Evolutionary conservation across 2,329 filamentous ascomycete genomes (phyloP), one percentile per base, ranked within the genome.

Genomic region (Nectriaceae sp.): DNA sequence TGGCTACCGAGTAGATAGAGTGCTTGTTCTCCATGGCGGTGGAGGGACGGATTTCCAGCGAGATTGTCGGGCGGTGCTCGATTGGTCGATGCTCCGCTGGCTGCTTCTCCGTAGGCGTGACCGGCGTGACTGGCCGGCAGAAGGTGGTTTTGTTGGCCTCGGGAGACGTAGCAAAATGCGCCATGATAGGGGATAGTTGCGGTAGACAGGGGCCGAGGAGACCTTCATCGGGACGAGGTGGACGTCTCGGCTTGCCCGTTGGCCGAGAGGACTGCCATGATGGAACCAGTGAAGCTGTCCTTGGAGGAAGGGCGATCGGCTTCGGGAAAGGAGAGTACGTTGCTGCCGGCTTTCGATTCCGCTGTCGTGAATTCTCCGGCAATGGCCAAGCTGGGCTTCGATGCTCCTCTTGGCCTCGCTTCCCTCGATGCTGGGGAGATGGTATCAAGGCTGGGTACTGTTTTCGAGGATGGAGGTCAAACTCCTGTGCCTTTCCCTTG

Each of bases 311-410:
- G 2, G 57, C 51, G 5, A 62, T 50, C n/a, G 63, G 54, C 56
- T 69, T 75, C 4, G 74, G 73, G 49, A 74, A 75, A 33, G 73
- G 65, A 1, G 74, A 74, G 50, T 75, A 75, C 3, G 65, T 68
- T 16, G 65, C 57, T 10, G 59, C 53, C 10, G 62, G 49, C 50
- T 62, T 66, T 36, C 57, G 53, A 16, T 37, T 50, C 46, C 56
- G 49, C 21, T 42, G 48, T 26, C 52, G 46, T 13, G 56, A 42
- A 40, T 26, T 48, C 20, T 66, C 58, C 21, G 59, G 57, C 22
- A 66, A 54, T 13, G 65, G 65, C 64, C 60, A 64, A 3, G 56
- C 44, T 10, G 61, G 47, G 41, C 62, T 54, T 4, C 59, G 62
- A 22, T 57, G 52, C 19, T 64, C 62, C 20, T 65, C 65, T 19